Evolutionary conservation across 2,329 filamentous ascomycete genomes (phyloP), one percentile per base, ranked within the genome.

Genomic region (Capronia americana): DNA sequence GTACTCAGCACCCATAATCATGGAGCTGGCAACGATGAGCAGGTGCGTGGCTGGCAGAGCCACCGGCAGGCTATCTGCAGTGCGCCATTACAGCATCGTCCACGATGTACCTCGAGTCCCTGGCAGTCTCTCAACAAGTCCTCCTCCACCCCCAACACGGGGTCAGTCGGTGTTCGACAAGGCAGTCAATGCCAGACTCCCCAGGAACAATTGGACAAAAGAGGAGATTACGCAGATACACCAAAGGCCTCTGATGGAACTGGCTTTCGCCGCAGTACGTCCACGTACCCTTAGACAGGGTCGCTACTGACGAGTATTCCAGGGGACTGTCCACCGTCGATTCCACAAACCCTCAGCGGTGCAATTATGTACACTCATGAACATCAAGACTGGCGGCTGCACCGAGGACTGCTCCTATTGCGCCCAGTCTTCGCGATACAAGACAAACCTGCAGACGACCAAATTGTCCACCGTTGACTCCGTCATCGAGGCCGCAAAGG

Each of bases 341-440:
- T 96, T 96, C 82, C 93, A 96, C 80, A 86, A 91, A 75, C 91
- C 93, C 6, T 84, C 88, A 55, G 89, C 92, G 30, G 92, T 97
- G 69, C 93, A 97, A 79, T 90, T 96, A 79, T 97, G 93, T 82
- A 97, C 93, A 0, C 84, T 97, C 65, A 96, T 96, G 91, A 96
- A 96, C 83, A 97, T 97, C 83, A 97, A 97, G 78, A 96, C 92
- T 8, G 93, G 93, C 62, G 93, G 93, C 56, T 97, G 93, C 80
- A 92, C 88, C 73, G 93, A 96, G 78, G 93, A 97, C 79, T 97
- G 93, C 81, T 92, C 90, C 26, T 97, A 97, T 86, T 96, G 92
- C 78, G 91, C 92, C 2, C 92, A 96, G 79, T 93, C 92, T 4
- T 92, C 91, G 5, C 89, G 91, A 28, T 90, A 96, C 84, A 79